phyloP scores from a whole-genome alignment of 768 basidiomycete genomes.

The Porphyrellus cyaneotinctus region DNA sequence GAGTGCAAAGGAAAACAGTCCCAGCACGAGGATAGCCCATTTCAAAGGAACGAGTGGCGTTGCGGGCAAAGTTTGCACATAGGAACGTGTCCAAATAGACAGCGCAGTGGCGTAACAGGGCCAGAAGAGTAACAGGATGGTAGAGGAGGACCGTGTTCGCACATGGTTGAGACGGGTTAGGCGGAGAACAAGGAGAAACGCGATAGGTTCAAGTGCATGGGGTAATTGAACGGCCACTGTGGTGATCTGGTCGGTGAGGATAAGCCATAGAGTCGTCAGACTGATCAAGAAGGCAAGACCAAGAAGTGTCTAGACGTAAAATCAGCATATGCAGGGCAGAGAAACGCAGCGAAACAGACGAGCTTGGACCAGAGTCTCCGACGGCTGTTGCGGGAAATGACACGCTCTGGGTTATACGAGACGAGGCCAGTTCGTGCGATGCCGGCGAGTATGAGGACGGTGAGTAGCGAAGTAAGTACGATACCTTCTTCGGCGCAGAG shows the following conservation, averaged over 20 bases:
- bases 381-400: conserved; percentile 44
- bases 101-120: conserved; percentile 54
- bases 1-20: conserved; percentile 52
- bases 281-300: conserved; percentile 46
- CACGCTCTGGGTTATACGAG: conserved; percentile 22
- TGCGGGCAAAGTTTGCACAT: conserved; percentile 31
- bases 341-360: conserved; percentile 40
- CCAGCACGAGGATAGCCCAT: conserved; percentile 40
- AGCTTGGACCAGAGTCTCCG: conserved; percentile 59
- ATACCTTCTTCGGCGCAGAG: conserved; percentile 79
- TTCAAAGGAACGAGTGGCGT: conserved; percentile 43
- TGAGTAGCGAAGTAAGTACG: conserved; percentile 52
- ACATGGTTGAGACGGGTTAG: conserved; percentile 69
- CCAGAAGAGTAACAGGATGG: conserved; percentile 78
- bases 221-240: conserved; percentile 43
- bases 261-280: conserved; percentile 37
- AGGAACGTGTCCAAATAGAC: conserved; percentile 59
- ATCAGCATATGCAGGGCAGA: background rate
- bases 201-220: conserved; percentile 56
- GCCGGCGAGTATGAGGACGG: conserved; percentile 40
- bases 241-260: conserved; percentile 34
- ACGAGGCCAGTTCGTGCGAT: conserved; percentile 37
- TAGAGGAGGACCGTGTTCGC: conserved; percentile 64
- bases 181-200: conserved; percentile 43
- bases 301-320: conserved; percentile 42